Evolutionary conservation across 169 alveolate genomes (phyloP), one percentile per base, ranked within the genome.

Genomic region (Plasmodium vinckei): DNA sequence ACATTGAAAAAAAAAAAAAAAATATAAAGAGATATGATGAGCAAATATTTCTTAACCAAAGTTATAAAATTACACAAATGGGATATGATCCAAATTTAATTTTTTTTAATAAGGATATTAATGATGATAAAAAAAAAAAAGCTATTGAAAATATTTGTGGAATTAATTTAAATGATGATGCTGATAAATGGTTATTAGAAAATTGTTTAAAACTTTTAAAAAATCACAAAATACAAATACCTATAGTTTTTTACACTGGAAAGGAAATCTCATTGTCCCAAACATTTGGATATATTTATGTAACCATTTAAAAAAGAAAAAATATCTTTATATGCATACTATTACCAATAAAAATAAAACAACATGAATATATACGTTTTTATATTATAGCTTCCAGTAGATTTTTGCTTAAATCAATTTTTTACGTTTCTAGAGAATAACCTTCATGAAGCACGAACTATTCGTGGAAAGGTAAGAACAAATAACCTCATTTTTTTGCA

Each of bases 131-230:
- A 69, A 86, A 86, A 70, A 49, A 23, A 69, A 69, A 19, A 64
- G 91, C 77, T 1, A 51, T 86, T 13, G 77, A 33, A 70, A 86
- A 70, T 68, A 15, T 86, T 69, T 86, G 91, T 71, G 91, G 91
- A 39, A 57, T 86, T 56, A 21, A 86, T 72, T 86, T 86, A 63
- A 68, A 69, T 21, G 87, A 86, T 70, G 91, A 86, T 60, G 91
- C 91, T 13, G 91, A 86, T 59, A 86, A 60, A 44, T 86, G 91
- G 91, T 60, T 86, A 44, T 56, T 86, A 59, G 91, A 86, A 61
- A 69, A 69, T n/a, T 86, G 91, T 56, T 69, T 86, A 19, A 86
- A 86, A 59, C 53, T 86, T 39, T 70, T 86, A 49, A 86, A 86
- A 86, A 86, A 86, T 59, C 91, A 86, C 49, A 59, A 39, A 59